A percentile compares a stretch with the other conserved stretches of the same genome.
Conservation (phyloP, 352 stramenopile genomes). For the Peronosclerospora sorghi region DNA sequence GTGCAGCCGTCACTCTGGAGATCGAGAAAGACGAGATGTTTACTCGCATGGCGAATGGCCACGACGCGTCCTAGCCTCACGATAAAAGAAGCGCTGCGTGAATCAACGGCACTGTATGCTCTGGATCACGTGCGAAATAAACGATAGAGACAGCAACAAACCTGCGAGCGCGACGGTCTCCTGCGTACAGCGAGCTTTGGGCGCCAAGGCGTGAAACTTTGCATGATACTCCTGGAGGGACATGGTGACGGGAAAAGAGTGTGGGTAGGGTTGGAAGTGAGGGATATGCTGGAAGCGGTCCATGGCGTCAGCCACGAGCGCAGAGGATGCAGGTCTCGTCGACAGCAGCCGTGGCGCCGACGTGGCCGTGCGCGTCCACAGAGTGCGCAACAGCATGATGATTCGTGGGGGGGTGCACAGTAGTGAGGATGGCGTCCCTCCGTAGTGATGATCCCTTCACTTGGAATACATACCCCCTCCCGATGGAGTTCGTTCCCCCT, state of each 20-base stretch:
- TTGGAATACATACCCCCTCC: too few species aligned
- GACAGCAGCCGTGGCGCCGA: conserved; percentile 19
- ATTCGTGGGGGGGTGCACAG: too few species aligned
- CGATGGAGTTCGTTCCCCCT: too few species aligned
- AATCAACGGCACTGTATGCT: too few species aligned
- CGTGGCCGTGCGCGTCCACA: conserved; percentile 19
- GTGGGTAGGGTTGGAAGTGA: conserved; percentile 47
- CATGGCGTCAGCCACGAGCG: conserved; percentile 25
- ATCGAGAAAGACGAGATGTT: conserved; percentile 78
- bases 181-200: conserved; percentile 47
- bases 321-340: conserved; percentile 3
- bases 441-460: too few species aligned
- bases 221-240: conserved; percentile 46
- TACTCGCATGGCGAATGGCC: conserved; percentile 67
- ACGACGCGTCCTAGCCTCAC: conserved; percentile 41
- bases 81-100: too few species aligned
- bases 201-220: conserved; percentile 37
- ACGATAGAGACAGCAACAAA: conserved; percentile 5
- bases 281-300: conserved; percentile 46
- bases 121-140: too few species aligned
- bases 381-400: too few species aligned
- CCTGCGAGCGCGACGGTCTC: conserved; percentile 48
- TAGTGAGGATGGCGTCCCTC: too few species aligned
- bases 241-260: conserved; percentile 59
- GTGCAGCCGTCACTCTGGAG: conserved; percentile 48